These are phyloP conservation scores for Corynespora cassiicola DNA, from an alignment of 2,329 filamentous ascomycete species.

Conservation along the genomic window DNA sequence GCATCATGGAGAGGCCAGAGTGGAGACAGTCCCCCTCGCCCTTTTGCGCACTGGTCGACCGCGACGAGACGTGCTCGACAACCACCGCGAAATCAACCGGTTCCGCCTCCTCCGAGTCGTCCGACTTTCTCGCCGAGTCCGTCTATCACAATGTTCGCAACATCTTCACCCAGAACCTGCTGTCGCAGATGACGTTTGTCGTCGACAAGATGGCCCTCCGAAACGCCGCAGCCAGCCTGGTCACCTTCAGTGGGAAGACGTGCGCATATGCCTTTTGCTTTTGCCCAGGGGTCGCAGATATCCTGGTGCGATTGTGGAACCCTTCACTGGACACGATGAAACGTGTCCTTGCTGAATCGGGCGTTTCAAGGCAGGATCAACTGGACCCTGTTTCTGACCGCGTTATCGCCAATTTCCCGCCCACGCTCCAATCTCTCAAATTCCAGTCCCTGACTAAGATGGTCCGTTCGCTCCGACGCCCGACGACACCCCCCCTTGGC, in stretches of 20 bases:
- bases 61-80: slow-evolving; percentile 53
- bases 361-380: slow-evolving; percentile 62
- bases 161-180: slow-evolving; percentile 82
- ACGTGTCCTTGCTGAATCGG: slow-evolving; percentile 73
- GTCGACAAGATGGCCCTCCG: slow-evolving; percentile 86
- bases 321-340: slow-evolving; percentile 72
- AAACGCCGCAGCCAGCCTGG: slow-evolving; percentile 68
- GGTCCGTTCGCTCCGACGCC: slow-evolving; percentile 67
- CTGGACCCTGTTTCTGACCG: slow-evolving; percentile 61
- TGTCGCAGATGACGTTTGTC: slow-evolving; percentile 84
- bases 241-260: slow-evolving; percentile 88
- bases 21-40: slow-evolving; percentile 78
- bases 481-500: slow-evolving; percentile 70
- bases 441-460: slow-evolving; percentile 68
- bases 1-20: slow-evolving; percentile 87
- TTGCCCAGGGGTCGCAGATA: slow-evolving; percentile 82
- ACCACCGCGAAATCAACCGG: slow-evolving; percentile 59
- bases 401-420: slow-evolving; percentile 74
- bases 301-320: slow-evolving; percentile 82
- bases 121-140: slow-evolving; percentile 75
- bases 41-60: slow-evolving; percentile 68
- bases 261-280: slow-evolving; percentile 95
- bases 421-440: slow-evolving; percentile 65
- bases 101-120: slow-evolving; percentile 66
- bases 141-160: slow-evolving; percentile 88